phyloP scores from a whole-genome alignment of 306 rosid genomes.

The Fagus crenata region DNA sequence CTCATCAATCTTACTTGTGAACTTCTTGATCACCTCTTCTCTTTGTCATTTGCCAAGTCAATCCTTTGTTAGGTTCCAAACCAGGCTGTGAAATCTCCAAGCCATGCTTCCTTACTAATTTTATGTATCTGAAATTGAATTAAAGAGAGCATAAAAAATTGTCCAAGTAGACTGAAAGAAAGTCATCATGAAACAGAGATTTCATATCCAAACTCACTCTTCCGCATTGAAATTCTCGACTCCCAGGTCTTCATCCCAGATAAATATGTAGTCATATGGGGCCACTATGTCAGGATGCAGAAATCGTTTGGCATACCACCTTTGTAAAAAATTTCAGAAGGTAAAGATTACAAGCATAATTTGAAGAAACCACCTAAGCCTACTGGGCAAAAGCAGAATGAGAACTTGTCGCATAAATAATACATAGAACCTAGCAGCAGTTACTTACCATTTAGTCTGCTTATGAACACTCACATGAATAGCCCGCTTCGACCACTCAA shows the following conservation, averaged over 20 bases:
- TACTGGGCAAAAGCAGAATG: constrained; percentile 12
- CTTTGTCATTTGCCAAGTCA: constrained; percentile 98
- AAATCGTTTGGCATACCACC: constrained; percentile 99
- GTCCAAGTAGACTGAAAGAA: constrained; percentile 7
- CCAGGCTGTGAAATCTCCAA: constrained; percentile 99
- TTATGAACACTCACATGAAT: constrained; percentile 87
- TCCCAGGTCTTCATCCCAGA: constrained; percentile 99
- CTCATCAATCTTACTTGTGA: constrained; percentile 68
- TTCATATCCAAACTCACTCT: constrained; percentile 61
- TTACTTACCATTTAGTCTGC: constrained; percentile 87
- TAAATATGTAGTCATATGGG: constrained; percentile 90
- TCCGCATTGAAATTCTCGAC: constrained; percentile 93
- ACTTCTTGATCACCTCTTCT: constrained; percentile 89
- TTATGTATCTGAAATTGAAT: constrained; percentile 60
- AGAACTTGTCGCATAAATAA: constrained; percentile 4
- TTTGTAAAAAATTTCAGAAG: constrained; percentile 25
- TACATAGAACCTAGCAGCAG: constrained; percentile 8
- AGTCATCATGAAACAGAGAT: constrained; percentile 11
- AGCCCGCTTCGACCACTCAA: constrained; percentile 91
- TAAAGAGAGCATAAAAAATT: constrained; percentile 20
- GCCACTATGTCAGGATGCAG: constrained; percentile 97
- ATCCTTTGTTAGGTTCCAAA: constrained; percentile 82
- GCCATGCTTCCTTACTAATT: constrained; percentile 81
- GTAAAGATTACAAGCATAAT: constrained; percentile 26
- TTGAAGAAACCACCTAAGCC: constrained; percentile 16